Evolutionary conservation across 352 stramenopile genomes (phyloP), one percentile per base, ranked within the genome.

Genomic region (Pythium phragmitis): DNA sequence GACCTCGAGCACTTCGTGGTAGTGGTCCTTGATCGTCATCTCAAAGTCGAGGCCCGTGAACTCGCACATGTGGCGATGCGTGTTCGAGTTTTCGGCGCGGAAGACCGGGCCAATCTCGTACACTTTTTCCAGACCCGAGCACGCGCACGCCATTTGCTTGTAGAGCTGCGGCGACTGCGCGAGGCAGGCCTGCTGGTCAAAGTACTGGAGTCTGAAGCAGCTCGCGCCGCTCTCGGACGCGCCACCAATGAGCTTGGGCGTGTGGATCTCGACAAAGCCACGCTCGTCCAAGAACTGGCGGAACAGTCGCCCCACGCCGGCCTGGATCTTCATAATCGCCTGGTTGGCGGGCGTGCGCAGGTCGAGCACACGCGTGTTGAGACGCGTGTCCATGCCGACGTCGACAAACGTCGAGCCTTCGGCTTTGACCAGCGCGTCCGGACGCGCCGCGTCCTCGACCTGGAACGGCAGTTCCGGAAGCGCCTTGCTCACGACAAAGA

Each of bases 21-120:
- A 99, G 89, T 99, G 97, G 73, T 99, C 96, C 69, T 99, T 97
- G 82, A 99, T 99, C 45, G 91, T 91, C 97, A 99, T 99, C 78
- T 99, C 98, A 49, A 99, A 85, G 80, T 99, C 98, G 48, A 99
- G 88, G 39, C 98, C 98, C 67, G 98, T 99, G 75, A 99, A 99
- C 82, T 99, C 98, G 80, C 97, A 99, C 79, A 99, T 95, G 83
- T 99, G 98, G 68, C 98, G 88, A 71, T 98, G 87, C 41, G 98
- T 99, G 79, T 99, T 98, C 53, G 89, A 98, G 79, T 99, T 99
- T 80, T 99, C 98, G 6, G 98, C 98, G 72, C 98, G 95, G 77
- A 99, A 99, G 8, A 99, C 97, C 6, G 98, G 98, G 16, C 97
- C 98, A 66, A 99, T 97, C 78, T 99, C 94, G 82, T 99, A 99